Evolutionary conservation across 768 basidiomycete species (phyloP), one percentile per base, ranked within the genome.

Genomic region (Myochromella boudieri): DNA sequence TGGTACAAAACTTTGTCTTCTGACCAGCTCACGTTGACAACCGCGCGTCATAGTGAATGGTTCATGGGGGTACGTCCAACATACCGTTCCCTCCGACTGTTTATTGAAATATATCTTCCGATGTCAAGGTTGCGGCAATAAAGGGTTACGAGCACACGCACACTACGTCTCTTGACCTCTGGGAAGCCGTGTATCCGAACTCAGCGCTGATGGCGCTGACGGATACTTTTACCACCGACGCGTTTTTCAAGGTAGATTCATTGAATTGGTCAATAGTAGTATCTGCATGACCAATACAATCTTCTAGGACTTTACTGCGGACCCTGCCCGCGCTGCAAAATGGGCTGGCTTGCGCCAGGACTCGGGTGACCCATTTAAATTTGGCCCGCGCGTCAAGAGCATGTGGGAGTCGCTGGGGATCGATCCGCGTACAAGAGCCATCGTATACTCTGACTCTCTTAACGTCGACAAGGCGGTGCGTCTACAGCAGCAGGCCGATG

Each of bases 321-420:
- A 87, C 54, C 76, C 77, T 1, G 78, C 71, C 26, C 78, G 82
- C 2, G 90, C 86, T 0, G 60, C 68, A 8, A 76, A 79, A 32
- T 98, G 95, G 95, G 68, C 73, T 4, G 86, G 87, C 0, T 71
- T 99, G 10, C 81, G 95, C 15, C 97, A 99, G 60, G 97, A 99
- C 63, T 94, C 91, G 1, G 97, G 97, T 3, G 85, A 95, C 58
- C 93, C 95, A 0, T 77, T 87, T 48, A 65, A 62, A n/a, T 98
- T 91, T 60, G 91, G 84, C 3, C 78, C 80, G 7, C 74, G 77
- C 15, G 92, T 84, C 7, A 87, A 84, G 59, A 72, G 77, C 51
- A 73, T 85, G 46, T 98, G 91, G 64, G 68, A 81, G 44, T 68
- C 72, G 8, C 67, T 95, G 1, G 87, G 84, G 0, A 80, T 92